phyloP scores from a whole-genome alignment of 2,329 filamentous ascomycete species.

The Monilinia aucupariae region DNA sequence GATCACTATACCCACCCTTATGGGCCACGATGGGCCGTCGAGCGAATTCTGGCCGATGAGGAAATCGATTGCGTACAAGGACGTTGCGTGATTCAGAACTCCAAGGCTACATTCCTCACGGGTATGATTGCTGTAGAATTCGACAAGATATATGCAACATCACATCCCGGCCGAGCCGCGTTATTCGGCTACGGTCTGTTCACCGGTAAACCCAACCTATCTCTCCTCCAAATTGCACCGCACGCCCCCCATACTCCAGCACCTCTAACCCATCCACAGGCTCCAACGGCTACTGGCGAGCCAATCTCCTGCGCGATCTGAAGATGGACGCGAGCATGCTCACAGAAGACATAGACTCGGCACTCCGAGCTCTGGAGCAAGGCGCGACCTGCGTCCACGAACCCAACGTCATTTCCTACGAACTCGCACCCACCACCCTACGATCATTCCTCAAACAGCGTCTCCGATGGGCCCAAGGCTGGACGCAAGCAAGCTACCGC shows the following conservation, averaged over 20 bases:
- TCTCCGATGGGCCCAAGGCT: constrained; percentile 46
- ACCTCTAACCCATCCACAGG: constrained; percentile 20
- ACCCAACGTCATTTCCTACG: constrained; percentile 45
- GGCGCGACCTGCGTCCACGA: constrained; percentile 44
- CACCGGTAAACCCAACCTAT: constrained; percentile 31
- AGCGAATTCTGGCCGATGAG: constrained; percentile 41
- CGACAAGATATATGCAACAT: constrained; percentile 48
- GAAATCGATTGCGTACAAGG: constrained; percentile 46
- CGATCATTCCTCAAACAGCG: constrained; percentile 45
- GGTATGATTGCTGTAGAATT: constrained; percentile 46
- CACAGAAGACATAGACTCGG: constrained; percentile 47
- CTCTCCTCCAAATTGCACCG: not conserved
- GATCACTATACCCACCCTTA: constrained; percentile 47
- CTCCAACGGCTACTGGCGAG: constrained; percentile 46
- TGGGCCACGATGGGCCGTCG: constrained; percentile 44
- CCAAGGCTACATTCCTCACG: constrained; percentile 40
- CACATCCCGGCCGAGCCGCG: constrained; percentile 43
- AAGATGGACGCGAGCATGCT: constrained; percentile 47
- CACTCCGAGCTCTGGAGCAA: constrained; percentile 37
- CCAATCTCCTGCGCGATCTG: constrained; percentile 40
- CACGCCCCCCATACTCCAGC: not conserved
- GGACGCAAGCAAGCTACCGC: constrained; percentile 43
- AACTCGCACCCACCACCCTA: constrained; percentile 43
- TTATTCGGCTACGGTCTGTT: constrained; percentile 46
- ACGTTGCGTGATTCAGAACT: constrained; percentile 45